Conservation (phyloP, 2,329 filamentous ascomycete species). For the Davidsoniella eucalypti region DNA sequence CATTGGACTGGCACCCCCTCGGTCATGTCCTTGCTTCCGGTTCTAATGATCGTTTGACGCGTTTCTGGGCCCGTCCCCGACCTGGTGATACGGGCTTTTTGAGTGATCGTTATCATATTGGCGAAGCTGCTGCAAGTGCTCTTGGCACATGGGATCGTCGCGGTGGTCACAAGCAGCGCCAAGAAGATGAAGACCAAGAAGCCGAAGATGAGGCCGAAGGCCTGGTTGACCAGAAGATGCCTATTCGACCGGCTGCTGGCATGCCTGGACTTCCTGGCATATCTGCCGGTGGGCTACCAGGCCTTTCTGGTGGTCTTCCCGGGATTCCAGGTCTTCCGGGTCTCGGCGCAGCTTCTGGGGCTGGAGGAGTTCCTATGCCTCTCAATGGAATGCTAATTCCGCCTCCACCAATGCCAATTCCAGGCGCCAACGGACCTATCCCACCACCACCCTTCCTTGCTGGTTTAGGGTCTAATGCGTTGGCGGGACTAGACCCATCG, state of each 20-base stretch:
- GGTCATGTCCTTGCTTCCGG: constrained; percentile 91
- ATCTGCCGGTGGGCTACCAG: constrained; percentile 22
- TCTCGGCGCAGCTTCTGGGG: not conserved
- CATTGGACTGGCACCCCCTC: constrained; percentile 90
- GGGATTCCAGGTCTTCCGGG: constrained; percentile 2
- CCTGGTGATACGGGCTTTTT: constrained; percentile 75
- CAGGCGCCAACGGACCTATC: constrained; percentile 33
- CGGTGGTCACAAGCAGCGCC: constrained; percentile 58
- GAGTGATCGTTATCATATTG: constrained; percentile 90
- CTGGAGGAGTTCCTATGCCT: not conserved
- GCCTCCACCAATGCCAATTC: constrained; percentile 15
- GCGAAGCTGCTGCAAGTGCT: constrained; percentile 77
- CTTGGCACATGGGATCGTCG: constrained; percentile 87
- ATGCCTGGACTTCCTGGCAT: constrained; percentile 35
- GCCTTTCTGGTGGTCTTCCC: constrained; percentile 35
- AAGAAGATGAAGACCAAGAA: constrained; percentile 89
- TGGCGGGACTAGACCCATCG: constrained; percentile 39
- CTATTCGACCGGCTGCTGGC: constrained; percentile 30
- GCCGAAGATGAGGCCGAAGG: constrained; percentile 86
- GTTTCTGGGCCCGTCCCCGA: constrained; percentile 86
- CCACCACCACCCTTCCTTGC: constrained; percentile 38
- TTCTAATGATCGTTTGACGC: constrained; percentile 88
- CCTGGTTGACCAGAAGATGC: constrained; percentile 79
- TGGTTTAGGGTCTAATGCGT: constrained; percentile 28
- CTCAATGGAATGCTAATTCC: constrained; percentile 16